Conservation (phyloP, 2,329 filamentous ascomycete species). For the Cladosporium sp. region DNA sequence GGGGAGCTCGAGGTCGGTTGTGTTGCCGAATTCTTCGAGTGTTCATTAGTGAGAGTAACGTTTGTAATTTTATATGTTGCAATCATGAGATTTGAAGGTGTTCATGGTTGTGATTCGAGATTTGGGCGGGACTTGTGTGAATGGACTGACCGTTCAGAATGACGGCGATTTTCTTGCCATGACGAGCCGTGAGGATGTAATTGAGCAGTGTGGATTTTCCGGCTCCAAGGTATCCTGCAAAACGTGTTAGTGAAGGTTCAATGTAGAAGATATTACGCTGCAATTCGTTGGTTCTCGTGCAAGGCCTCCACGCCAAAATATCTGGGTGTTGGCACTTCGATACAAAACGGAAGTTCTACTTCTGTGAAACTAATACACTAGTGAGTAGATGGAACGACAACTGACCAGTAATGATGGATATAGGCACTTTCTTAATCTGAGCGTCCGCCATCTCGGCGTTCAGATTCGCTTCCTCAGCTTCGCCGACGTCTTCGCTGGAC, state of each 20-base stretch:
- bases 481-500: conserved; percentile 45
- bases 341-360: background rate
- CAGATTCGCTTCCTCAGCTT: conserved; percentile 34
- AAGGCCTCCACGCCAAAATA: background rate
- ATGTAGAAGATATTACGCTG: background rate
- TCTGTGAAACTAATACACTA: too few relatives aligned
- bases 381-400: too few relatives aligned
- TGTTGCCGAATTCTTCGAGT: conserved; percentile 42
- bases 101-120: background rate
- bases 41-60: background rate
- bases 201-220: conserved; percentile 96
- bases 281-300: background rate
- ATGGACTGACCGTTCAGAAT: conserved; percentile 76
- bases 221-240: conserved; percentile 82
- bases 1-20: conserved; percentile 92
- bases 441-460: conserved; percentile 50
- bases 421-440: conserved; percentile 69
- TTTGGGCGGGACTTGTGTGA: background rate
- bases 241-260: background rate
- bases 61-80: too few relatives aligned
- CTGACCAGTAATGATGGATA: conserved; percentile 79
- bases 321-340: background rate
- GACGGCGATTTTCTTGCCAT: conserved; percentile 97
- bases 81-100: background rate
- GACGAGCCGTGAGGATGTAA: conserved; percentile 90